Base-by-base conservation (phyloP, 2,329 filamentous ascomycete genomes). In the Pseudogymnoascus pannorum region DNA sequence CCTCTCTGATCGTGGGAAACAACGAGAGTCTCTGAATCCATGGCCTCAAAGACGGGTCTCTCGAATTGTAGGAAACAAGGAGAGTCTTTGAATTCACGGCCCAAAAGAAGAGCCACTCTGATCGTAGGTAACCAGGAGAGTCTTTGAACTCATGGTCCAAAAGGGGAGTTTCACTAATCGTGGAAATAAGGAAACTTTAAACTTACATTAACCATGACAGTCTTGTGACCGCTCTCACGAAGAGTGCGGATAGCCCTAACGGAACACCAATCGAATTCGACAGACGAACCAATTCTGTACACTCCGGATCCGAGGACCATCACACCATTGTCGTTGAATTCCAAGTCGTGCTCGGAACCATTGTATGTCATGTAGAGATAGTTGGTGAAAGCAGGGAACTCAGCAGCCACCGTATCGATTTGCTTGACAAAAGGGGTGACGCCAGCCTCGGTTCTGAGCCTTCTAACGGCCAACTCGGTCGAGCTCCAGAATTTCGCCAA, bases 181-280 rank as follows among this genome's bases (percentile, higher is more conserved):
- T n/a, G n/a, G n/a, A n/a, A n/a, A n/a, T n/a, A 29, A 29, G 26
- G 7, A 29, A 29, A 29, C 26, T 29, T 6, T 51, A 5, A 54
- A 54, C 48, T 54, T 31, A 54, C 48, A 5, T 96, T 96, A 58
- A 96, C 87, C 93, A 97, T 97, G 70, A 97, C 87, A 0, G 94
- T 97, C 81, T 97, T 97, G 79, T 88, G 86, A 2, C 89, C 89
- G 63, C 87, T 84, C 66, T 90, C 85, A 58, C 94, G 86, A 6
- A 99, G 82, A 1, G 94, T 97, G 65, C 93, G 87, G 65, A 97
- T 95, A 5, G 94, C 91, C 63, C 93, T 83, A 26, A 99, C 94
- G 4, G 94, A 96, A 75, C 94, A 97, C 94, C 94, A 99, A 75
- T 99, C 94, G 74, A 99, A 99, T 73, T 99, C 94, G 63, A 99